A percentile compares a stretch with the other conserved stretches of the same genome.
Evolutionary conservation across 805 yeast species (phyloP).

Genomic region (Komagataella mondaviorum): DNA sequence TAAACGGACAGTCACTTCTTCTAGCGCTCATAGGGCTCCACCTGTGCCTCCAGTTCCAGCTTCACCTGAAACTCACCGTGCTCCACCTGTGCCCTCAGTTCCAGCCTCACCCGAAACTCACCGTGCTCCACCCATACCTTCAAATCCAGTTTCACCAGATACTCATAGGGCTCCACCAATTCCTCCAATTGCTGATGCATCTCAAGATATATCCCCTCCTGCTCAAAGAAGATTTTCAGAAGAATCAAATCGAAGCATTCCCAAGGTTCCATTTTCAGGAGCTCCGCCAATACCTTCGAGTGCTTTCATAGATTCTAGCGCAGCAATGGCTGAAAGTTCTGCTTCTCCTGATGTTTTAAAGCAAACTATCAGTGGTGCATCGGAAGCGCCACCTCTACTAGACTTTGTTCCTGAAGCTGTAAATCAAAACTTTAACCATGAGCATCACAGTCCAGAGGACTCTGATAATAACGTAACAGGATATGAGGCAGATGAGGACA

Average conservation of each 20-base stretch:
- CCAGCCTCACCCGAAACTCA: background rate
- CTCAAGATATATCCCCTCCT: background rate
- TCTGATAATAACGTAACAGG: constrained; percentile 33
- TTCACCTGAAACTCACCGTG: background rate
- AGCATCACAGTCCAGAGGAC: constrained; percentile 1
- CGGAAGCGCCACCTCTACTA: background rate
- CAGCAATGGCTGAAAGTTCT: background rate
- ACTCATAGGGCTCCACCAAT: background rate
- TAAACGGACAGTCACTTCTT: background rate
- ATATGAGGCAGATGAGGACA: constrained; percentile 59
- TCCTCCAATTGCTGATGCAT: background rate
- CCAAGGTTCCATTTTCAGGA: background rate
- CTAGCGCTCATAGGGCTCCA: background rate
- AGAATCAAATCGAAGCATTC: background rate
- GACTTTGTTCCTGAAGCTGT: background rate
- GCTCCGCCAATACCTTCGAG: constrained; percentile 2
- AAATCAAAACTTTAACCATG: background rate
- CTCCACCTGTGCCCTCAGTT: background rate
- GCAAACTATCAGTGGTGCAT: constrained; percentile 1
- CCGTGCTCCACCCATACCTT: background rate
- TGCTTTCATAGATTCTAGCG: background rate
- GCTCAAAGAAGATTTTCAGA: constrained; percentile 3
- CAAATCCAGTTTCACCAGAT: background rate
- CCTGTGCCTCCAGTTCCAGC: background rate
- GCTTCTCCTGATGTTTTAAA: background rate